Evolutionary conservation across 768 basidiomycete species (phyloP), one percentile per base, ranked within the genome.

Genomic region (Thelephora ganbajun): DNA sequence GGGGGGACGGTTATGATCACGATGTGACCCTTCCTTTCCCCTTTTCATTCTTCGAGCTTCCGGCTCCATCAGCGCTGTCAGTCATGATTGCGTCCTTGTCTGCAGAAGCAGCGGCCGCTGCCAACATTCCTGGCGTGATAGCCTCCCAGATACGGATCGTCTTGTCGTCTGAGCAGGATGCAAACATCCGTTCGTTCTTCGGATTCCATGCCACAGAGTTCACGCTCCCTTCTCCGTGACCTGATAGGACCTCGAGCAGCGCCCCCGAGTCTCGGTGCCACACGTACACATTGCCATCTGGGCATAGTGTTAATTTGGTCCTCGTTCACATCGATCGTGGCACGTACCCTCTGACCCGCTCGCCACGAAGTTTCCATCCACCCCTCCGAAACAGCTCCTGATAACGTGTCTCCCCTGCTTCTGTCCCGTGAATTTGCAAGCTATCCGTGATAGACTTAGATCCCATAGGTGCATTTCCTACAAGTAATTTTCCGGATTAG

Each of bases 131-230:
- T 37, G 51, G 26, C 19, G 48, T 54, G 2, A 50, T 48, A 45
- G 56, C 54, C 63, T 89, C 85, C 91, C 91, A 94, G 70, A 94
- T 83, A 51, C 91, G 79, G 56, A 99, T 79, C 14, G 84, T 88
- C 47, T 70, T 67, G 66, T 99, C 94, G 61, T 99, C 94, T 39
- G 90, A 90, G 62, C 91, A 96, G 37, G 88, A 91, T 30, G 96
- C 96, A 66, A 98, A 97, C 81, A 97, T 85, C 49, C 81, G 78
- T 54, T 80, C 75, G 59, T 90, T 84, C 44, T 71, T 71, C 16
- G 90, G 91, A 63, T 96, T 93, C 96, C 96, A 99, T 33, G 92
- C 84, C 13, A 98, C 93, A 12, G 86, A 82, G 61, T 97, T 99
- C 51, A 99, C 93, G 52, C 83, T 86, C 35, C 91, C 92, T 49